A percentile compares a stretch with the other conserved stretches of the same genome.
Evolutionary conservation across 2,329 filamentous ascomycete species (phyloP).

Genomic region (Thielaviopsis populi): DNA sequence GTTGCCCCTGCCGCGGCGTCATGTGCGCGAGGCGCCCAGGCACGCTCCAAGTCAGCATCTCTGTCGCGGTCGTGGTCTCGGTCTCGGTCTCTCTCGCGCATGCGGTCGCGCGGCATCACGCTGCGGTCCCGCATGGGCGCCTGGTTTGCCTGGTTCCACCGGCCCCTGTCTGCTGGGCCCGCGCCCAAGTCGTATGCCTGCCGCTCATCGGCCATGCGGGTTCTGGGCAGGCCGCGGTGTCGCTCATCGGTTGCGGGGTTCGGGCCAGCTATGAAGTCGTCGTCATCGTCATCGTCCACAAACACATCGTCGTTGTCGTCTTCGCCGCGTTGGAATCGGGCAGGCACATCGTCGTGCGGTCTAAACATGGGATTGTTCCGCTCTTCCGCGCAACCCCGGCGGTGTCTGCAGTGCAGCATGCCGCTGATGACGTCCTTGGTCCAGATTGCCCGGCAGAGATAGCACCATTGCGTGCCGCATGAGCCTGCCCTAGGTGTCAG

Average conservation of each 20-base stretch:
- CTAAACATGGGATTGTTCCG: conserved; percentile 4
- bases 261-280: background rate
- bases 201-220: background rate
- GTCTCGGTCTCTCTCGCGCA: background rate
- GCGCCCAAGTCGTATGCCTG: background rate
- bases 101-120: background rate
- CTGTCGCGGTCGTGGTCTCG: background rate
- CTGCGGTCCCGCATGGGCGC: background rate
- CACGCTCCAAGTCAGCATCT: background rate
- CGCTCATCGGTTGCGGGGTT: background rate
- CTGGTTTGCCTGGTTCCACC: background rate
- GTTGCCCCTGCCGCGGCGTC: background rate
- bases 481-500: conserved; percentile 19
- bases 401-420: conserved; percentile 5
- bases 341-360: background rate
- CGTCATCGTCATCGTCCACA: background rate
- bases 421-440: conserved; percentile 18
- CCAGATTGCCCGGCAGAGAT: conserved; percentile 25
- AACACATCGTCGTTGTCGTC: conserved; percentile 1
- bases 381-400: conserved; percentile 2
- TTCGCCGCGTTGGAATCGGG: background rate
- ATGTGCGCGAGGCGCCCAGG: background rate
- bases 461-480: conserved; percentile 30
- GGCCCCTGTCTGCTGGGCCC: background rate
- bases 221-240: background rate